Conservation (phyloP, 176 grass and related monocot genomes). For the Bolboschoenus planiculmis region DNA sequence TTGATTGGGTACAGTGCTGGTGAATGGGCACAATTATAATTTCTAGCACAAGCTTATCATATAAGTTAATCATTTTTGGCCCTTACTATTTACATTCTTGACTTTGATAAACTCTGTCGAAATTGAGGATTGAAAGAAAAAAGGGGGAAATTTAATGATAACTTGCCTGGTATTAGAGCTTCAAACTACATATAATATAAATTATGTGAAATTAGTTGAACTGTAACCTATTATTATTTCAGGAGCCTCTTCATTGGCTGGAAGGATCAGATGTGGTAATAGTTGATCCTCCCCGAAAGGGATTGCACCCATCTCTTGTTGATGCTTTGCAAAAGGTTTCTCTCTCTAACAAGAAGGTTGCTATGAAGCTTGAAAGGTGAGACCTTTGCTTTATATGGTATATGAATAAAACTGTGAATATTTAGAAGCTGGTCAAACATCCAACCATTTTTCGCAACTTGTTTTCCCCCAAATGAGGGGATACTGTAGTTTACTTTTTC, state of each 20-base stretch:
- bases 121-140: background rate
- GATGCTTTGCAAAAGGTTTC: slow-evolving; percentile 64
- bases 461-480: background rate
- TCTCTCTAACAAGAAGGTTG: slow-evolving; percentile 47
- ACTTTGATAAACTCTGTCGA: background rate
- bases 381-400: slow-evolving; percentile 5
- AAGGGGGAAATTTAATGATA: background rate
- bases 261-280: slow-evolving; percentile 72
- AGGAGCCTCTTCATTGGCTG: slow-evolving; percentile 89
- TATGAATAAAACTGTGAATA: slow-evolving; percentile 6
- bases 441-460: background rate
- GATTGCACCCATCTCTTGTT: slow-evolving; percentile 72
- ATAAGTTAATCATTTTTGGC: background rate
- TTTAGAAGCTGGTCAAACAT: background rate
- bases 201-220: slow-evolving; percentile 27
- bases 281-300: slow-evolving; percentile 98
- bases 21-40: background rate
- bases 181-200: slow-evolving; percentile 19
- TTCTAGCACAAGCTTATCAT: background rate
- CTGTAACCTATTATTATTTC: slow-evolving; percentile 24
- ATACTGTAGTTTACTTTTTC: background rate
- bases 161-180: slow-evolving; percentile 9
- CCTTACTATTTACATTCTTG: background rate
- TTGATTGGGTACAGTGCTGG: background rate
- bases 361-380: slow-evolving; percentile 54